These are phyloP conservation scores for Komagataella kurtzmanii DNA, from an alignment of 805 yeast genomes.

Conservation along the genomic window DNA sequence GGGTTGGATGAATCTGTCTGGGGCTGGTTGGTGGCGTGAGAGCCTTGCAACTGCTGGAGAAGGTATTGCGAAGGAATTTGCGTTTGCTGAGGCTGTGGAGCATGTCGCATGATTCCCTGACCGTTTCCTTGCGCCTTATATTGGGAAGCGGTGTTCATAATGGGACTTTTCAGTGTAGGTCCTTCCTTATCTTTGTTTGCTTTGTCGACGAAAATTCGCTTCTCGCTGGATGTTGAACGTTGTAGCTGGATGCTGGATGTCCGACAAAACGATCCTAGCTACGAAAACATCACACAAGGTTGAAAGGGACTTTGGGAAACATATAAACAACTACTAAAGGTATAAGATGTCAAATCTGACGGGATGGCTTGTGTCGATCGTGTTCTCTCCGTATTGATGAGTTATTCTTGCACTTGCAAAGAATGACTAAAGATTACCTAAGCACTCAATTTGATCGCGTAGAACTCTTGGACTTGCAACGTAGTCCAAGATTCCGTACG, in stretches of 20 bases:
- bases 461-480: not conserved
- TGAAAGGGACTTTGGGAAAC: not conserved
- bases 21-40: slow-evolving; percentile 4
- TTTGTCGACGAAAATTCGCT: not conserved
- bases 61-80: slow-evolving; percentile 7
- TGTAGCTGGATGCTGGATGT: not conserved
- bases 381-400: not conserved
- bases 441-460: not conserved
- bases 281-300: too few species aligned
- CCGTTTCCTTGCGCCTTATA: not conserved
- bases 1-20: slow-evolving; percentile 14
- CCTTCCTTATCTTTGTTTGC: not conserved
- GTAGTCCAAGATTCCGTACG: not conserved
- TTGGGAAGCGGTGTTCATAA: not conserved
- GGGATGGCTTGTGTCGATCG: too few species aligned
- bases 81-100: slow-evolving; percentile 3
- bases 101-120: not conserved
- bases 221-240: not conserved
- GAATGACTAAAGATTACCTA: not conserved
- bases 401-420: not conserved
- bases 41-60: slow-evolving; percentile 4
- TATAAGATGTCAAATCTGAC: too few species aligned
- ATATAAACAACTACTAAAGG: too few species aligned
- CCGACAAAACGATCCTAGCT: not conserved
- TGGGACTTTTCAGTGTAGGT: not conserved